These are phyloP conservation scores for Tulasnella sp. DNA, from an alignment of 768 basidiomycete genomes.

Conservation along the genomic window DNA sequence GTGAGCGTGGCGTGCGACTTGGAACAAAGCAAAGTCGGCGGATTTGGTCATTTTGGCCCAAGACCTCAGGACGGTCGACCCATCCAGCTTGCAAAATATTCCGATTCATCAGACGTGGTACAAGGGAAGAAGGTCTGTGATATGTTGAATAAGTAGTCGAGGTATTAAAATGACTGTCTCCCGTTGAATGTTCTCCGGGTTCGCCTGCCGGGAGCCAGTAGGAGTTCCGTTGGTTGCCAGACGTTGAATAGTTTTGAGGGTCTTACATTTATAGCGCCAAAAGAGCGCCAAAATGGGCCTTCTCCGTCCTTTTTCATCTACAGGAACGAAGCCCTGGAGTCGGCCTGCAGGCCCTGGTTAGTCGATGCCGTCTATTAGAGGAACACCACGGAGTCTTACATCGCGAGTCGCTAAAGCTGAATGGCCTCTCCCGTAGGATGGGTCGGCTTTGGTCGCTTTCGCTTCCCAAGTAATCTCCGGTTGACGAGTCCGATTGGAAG, in stretches of 20 bases:
- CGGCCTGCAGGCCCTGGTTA: no score
- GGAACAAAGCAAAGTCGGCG: background rate
- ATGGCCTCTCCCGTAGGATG: background rate
- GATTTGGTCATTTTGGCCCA: background rate
- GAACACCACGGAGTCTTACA: background rate
- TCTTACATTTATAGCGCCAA: no score
- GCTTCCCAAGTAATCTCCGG: slow-evolving; percentile 49
- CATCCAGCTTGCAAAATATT: background rate
- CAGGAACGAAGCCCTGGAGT: no score
- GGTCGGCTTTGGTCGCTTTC: background rate
- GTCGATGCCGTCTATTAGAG: background rate
- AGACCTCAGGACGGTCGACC: background rate
- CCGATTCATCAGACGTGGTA: background rate
- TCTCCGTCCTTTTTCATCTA: no score
- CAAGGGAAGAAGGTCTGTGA: background rate
- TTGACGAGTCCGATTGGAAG: slow-evolving; percentile 77
- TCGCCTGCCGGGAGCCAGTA: no score
- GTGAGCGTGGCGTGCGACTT: background rate
- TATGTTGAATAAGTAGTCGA: background rate
- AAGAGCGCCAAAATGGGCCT: no score
- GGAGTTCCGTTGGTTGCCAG: no score
- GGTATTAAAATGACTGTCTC: background rate
- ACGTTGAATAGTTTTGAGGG: no score
- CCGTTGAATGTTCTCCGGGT: background rate
- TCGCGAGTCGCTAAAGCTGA: background rate